Evolutionary conservation across 805 yeast genomes (phyloP).

Genomic region (Wickerhamiella parazyma): DNA sequence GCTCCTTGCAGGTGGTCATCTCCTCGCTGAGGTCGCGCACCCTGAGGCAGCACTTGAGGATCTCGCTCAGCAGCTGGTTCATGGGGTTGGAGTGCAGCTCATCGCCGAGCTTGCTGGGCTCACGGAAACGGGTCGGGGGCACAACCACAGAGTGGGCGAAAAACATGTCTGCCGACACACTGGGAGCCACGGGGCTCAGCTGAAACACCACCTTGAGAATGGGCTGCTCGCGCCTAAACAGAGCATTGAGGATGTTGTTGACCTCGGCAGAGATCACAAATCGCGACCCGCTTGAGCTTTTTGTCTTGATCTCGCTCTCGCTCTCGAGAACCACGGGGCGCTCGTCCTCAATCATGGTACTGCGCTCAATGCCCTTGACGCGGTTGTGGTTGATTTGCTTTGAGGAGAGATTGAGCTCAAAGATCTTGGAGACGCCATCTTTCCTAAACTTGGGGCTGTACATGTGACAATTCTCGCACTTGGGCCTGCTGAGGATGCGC

Average conservation of each 20-base stretch:
- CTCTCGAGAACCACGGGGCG: conserved; percentile 25
- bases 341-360: conserved; percentile 43
- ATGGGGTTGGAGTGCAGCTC: conserved; percentile 90
- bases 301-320: conserved; percentile 28
- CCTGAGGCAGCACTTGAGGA: conserved; percentile 63
- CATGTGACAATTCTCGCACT: conserved; percentile 95
- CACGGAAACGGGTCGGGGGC: conserved; percentile 92
- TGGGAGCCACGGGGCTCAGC: conserved; percentile 49
- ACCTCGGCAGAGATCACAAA: conserved; percentile 83
- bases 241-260: conserved; percentile 57
- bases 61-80: conserved; percentile 71
- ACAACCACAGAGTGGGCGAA: conserved; percentile 81
- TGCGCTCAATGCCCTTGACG: conserved; percentile 64
- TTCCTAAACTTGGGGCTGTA: conserved; percentile 87
- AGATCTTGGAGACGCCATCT: conserved; percentile 86
- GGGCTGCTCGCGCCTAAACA: conserved; percentile 60
- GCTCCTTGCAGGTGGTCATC: conserved; percentile 42
- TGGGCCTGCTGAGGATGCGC: conserved; percentile 58
- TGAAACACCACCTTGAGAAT: conserved; percentile 66
- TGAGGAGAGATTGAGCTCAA: conserved; percentile 73
- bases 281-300: conserved; percentile 55
- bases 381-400: conserved; percentile 67
- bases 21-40: conserved; percentile 86
- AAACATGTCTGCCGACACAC: conserved; percentile 62
- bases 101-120: conserved; percentile 94